Conservation (phyloP, 495 filamentous ascomycete species). For the Neurospora terricola region DNA sequence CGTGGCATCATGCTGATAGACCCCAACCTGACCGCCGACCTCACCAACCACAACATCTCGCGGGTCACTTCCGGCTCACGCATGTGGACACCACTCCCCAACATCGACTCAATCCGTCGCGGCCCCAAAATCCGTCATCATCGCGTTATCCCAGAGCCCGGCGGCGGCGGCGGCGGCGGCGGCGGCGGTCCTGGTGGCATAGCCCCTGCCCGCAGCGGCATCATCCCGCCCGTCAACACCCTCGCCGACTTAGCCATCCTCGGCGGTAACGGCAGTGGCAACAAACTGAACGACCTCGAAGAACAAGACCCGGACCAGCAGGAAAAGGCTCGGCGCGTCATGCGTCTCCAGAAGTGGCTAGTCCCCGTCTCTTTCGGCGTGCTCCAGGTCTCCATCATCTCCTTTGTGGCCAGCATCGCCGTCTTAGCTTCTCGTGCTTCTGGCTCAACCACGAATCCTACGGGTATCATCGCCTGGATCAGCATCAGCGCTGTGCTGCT, state of each 20-base stretch:
- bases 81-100: background rate
- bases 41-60: background rate
- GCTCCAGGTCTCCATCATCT: conserved; percentile 6
- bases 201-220: background rate
- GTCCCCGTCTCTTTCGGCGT: conserved; percentile 2
- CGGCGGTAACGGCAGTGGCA: background rate
- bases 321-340: background rate
- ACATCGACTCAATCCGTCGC: conserved; percentile 10
- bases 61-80: background rate
- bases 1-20: background rate
- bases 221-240: background rate
- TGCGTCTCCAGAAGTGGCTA: background rate
- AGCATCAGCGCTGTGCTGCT: conserved; percentile 4
- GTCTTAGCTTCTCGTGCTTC: conserved; percentile 1
- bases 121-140: conserved; percentile 8
- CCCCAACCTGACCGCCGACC: background rate
- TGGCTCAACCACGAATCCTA: conserved; percentile 3
- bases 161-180: background rate
- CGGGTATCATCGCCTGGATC: background rate
- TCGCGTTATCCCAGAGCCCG: conserved; percentile 2
- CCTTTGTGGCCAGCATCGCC: conserved; percentile 8
- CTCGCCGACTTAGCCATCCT: background rate
- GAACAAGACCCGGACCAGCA: background rate
- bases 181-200: background rate
- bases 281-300: background rate